phyloP scores from a whole-genome alignment of 78 protist genomes.

The Dictyostelium citrinum region DNA sequence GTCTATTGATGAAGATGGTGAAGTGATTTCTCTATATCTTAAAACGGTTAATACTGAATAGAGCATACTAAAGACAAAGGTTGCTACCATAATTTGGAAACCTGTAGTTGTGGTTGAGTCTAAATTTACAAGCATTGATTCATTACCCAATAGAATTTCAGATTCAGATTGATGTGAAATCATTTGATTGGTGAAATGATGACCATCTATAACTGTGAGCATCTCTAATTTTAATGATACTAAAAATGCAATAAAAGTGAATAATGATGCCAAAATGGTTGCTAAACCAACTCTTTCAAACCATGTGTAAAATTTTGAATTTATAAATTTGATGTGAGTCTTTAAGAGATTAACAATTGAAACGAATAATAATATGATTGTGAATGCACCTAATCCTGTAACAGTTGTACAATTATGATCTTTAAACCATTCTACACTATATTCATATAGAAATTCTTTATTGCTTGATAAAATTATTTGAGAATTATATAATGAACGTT shows the following conservation, averaged over 20 bases:
- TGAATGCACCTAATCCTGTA: background rate
- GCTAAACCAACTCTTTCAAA: background rate
- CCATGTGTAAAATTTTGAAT: background rate
- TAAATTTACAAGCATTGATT: background rate
- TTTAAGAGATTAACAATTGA: background rate
- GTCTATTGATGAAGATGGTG: background rate
- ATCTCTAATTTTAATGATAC: background rate
- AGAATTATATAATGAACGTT: background rate
- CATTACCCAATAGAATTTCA: background rate
- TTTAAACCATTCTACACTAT: background rate
- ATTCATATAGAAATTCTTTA: background rate
- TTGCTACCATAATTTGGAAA: background rate
- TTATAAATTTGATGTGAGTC: background rate
- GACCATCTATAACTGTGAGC: background rate
- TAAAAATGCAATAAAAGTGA: background rate
- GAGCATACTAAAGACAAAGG: background rate
- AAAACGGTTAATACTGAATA: background rate
- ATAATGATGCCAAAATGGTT: background rate
- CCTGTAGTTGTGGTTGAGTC: background rate
- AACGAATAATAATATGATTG: background rate
- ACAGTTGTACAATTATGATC: background rate
- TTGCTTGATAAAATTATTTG: background rate
- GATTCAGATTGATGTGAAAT: background rate
- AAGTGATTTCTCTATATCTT: background rate
- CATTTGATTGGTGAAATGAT: background rate